Base-by-base conservation (phyloP, 352 stramenopile genomes). In the Pythium dissimile region DNA sequence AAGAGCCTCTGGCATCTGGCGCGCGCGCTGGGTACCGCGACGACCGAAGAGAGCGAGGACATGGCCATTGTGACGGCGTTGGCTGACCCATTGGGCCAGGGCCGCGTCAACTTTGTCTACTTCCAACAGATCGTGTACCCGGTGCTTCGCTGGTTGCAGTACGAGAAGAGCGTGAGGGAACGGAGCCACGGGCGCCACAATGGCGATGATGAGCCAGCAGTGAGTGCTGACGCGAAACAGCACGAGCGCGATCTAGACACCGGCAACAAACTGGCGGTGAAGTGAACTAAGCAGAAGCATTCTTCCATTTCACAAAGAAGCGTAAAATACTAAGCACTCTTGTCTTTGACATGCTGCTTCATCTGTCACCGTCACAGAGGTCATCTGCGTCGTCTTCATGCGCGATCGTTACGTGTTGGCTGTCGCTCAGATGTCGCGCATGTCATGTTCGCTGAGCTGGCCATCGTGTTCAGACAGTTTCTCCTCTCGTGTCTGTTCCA, bases 101-200 rank as follows among this genome's bases (percentile, higher is more conserved):
- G 77, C 10, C 75, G 80, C 38, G 80, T 88, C 35, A 85, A 85
- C 63, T 86, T 84, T 39, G 56, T 66, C 26, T 67, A 62, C 52
- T 86, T 86, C 30, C 66, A 84, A 43, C 75, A 88, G 44, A 57
- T 81, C 5, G 48, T 84, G 49, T 75, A 75, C 32, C 77, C 77
- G 7, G 41, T 81, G 18, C 39, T 82, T 11, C 56, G 72, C 5
- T 64, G 64, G 53, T 39, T 85, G 5, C 44, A 62, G 24, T 70
- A 86, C 44, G 64, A 71, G 6, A 35, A 59, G 20, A 44, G 51
- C n/a, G 35, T 63, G 9, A 11, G 10, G 13, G 27, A 26, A 7
- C 13, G 1, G 16, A 15, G 23, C 27, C 34, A 27, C 11, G 28
- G 26, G 7, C 15, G 6, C 5, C 12, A 41, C 7, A 4, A 6